These are phyloP conservation scores for Xanthoparmelia taractica DNA, from an alignment of 495 filamentous ascomycete species.

Conservation along the genomic window DNA sequence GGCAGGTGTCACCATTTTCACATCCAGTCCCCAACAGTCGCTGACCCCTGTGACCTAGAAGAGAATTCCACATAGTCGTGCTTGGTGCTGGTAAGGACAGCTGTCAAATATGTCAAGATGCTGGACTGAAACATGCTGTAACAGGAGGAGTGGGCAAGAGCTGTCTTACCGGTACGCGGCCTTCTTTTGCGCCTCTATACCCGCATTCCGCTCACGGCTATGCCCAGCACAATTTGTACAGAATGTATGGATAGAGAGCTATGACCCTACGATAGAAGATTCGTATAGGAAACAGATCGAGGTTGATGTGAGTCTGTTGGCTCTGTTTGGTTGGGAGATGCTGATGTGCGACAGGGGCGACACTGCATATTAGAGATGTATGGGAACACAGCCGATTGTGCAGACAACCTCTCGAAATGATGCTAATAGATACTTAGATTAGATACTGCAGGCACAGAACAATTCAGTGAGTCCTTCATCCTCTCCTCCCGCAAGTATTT, in stretches of 20 bases:
- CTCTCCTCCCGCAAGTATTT: background rate
- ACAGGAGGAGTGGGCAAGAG: slow-evolving; percentile 95
- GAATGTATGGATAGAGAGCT: slow-evolving; percentile 98
- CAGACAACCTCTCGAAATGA: background rate
- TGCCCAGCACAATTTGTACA: slow-evolving; percentile 90
- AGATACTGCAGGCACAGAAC: slow-evolving; percentile 95
- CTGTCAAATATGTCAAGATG: background rate
- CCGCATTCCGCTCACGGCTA: slow-evolving; percentile 20
- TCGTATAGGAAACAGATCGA: slow-evolving; percentile 91
- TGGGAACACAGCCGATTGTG: slow-evolving; percentile 28
- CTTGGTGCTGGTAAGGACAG: slow-evolving; percentile 65
- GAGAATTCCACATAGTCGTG: slow-evolving; percentile 89
- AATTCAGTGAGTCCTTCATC: slow-evolving; percentile 54
- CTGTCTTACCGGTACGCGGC: slow-evolving; percentile 80
- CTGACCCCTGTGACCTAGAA: slow-evolving; percentile 36
- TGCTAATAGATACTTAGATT: slow-evolving; percentile 46
- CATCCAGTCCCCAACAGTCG: background rate
- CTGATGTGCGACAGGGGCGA: slow-evolving; percentile 56
- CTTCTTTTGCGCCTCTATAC: slow-evolving; percentile 11
- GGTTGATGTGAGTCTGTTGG: slow-evolving; percentile 67
- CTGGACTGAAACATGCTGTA: slow-evolving; percentile 25
- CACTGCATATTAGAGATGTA: slow-evolving; percentile 97
- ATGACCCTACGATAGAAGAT: slow-evolving; percentile 98
- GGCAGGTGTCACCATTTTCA: slow-evolving; percentile 9
- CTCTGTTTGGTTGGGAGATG: slow-evolving; percentile 4